phyloP scores from a whole-genome alignment of 129 eudicot genomes.

The Erigeron canadensis region DNA sequence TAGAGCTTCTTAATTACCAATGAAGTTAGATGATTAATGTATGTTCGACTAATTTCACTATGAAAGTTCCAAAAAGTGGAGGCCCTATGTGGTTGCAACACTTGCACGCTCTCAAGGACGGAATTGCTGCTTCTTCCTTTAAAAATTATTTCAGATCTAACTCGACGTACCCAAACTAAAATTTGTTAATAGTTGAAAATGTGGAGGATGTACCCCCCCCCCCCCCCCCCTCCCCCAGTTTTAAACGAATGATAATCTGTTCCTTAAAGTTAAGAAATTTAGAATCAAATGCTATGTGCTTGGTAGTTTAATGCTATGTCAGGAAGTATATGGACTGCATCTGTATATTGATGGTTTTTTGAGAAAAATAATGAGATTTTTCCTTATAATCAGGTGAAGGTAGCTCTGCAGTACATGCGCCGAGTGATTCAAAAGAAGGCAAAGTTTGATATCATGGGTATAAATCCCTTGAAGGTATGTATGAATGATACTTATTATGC shows the following conservation, averaged over 20 bases:
- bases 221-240: too few species aligned
- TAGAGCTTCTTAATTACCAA: too few species aligned
- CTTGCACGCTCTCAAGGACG: too few species aligned
- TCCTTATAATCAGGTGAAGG: slow-evolving; percentile 63
- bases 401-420: slow-evolving; percentile 93
- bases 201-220: too few species aligned
- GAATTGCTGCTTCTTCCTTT: too few species aligned
- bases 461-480: slow-evolving; percentile 70
- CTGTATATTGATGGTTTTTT: slow-evolving; percentile 1
- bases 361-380: slow-evolving; percentile 9
- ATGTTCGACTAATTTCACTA: too few species aligned
- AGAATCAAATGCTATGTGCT: background rate
- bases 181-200: background rate
- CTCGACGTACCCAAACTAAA: background rate
- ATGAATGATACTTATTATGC: background rate
- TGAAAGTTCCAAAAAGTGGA: too few species aligned
- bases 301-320: too few species aligned
- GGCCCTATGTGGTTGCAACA: too few species aligned
- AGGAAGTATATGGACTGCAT: background rate
- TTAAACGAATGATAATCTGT: background rate
- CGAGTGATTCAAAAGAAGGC: slow-evolving; percentile 88
- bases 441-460: slow-evolving; percentile 81
- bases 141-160: too few species aligned
- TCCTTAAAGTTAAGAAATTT: background rate
- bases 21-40: too few species aligned